These are phyloP conservation scores for Pythium pectinolyticum DNA, from an alignment of 352 stramenopile species.

Conservation along the genomic window DNA sequence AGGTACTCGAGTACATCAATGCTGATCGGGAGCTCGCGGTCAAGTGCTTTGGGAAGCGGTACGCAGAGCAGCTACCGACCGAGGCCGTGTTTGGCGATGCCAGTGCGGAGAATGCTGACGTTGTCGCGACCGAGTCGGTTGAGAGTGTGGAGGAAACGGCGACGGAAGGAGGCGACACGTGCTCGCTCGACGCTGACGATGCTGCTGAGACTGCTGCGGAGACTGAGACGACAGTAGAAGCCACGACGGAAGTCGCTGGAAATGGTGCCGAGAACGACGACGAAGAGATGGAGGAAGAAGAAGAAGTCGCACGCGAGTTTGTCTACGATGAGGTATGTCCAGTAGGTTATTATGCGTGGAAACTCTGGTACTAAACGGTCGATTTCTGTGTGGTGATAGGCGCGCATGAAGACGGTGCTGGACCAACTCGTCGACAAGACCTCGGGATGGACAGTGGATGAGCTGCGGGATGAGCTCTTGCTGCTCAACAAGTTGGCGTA, in stretches of 20 bases:
- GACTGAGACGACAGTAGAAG: too few relatives aligned
- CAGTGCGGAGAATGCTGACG: constrained; percentile 20
- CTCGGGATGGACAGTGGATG: constrained; percentile 64
- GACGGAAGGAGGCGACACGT: background rate
- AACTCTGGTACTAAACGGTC: background rate
- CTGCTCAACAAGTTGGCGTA: constrained; percentile 73
- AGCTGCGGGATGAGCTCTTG: constrained; percentile 69
- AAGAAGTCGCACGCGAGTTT: constrained; percentile 38
- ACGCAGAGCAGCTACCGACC: constrained; percentile 41
- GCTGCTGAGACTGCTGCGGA: too few relatives aligned
- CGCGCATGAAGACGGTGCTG: constrained; percentile 50
- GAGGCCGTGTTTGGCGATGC: constrained; percentile 36
- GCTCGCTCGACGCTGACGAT: background rate
- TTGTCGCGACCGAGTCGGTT: background rate
- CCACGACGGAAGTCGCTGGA: too few relatives aligned
- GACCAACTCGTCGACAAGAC: constrained; percentile 60
- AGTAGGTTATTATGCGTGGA: background rate
- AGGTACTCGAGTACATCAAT: constrained; percentile 63
- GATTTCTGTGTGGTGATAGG: too few relatives aligned
- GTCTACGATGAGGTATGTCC: constrained; percentile 87
- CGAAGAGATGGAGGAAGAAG: constrained; percentile 10
- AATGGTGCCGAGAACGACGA: background rate
- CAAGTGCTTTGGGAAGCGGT: constrained; percentile 78
- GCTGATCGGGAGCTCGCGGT: constrained; percentile 39
- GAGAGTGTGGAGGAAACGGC: background rate